A percentile compares a stretch with the other conserved stretches of the same genome.
Evolutionary conservation across 768 basidiomycete genomes (phyloP).

Genomic region (Russula olivacea): DNA sequence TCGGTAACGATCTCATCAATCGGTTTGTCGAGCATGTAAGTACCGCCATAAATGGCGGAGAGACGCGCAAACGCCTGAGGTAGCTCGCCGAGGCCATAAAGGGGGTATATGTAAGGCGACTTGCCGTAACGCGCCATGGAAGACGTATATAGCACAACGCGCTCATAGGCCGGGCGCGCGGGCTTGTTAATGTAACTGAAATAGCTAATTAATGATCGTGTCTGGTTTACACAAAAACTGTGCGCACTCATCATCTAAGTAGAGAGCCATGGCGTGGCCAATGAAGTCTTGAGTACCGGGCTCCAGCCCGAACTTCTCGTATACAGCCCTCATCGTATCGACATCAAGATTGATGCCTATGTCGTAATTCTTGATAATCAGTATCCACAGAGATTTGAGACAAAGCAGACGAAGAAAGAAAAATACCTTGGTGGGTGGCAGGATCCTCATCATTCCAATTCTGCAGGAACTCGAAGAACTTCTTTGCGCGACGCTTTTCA

Average conservation of each 20-base stretch:
- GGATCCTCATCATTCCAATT: constrained; percentile 93
- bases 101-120: constrained; percentile 98
- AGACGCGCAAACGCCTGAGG: constrained; percentile 98
- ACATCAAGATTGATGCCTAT: constrained; percentile 82
- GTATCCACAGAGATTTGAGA: neutral
- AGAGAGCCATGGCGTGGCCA: constrained; percentile 98
- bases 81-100: constrained; percentile 97
- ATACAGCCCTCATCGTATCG: constrained; percentile 90
- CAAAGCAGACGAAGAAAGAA: constrained; percentile 19
- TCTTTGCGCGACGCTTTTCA: constrained; percentile 96
- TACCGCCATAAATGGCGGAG: constrained; percentile 97
- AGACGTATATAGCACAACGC: constrained; percentile 94
- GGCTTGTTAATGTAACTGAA: constrained; percentile 86
- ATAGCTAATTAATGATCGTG: constrained; percentile 6
- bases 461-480: constrained; percentile 97
- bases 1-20: constrained; percentile 89
- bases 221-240: neutral
- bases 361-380: neutral
- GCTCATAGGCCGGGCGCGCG: constrained; percentile 85
- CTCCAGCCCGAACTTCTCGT: constrained; percentile 96
- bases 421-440: constrained; percentile 86
- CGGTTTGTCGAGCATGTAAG: constrained; percentile 98
- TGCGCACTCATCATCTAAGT: constrained; percentile 93
- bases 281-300: constrained; percentile 98
- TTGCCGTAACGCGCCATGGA: constrained; percentile 99